A percentile compares a stretch with the other conserved stretches of the same genome.
Conservation (phyloP, 1,284 basidiomycete genomes). For the Malassezia cuniculi region DNA sequence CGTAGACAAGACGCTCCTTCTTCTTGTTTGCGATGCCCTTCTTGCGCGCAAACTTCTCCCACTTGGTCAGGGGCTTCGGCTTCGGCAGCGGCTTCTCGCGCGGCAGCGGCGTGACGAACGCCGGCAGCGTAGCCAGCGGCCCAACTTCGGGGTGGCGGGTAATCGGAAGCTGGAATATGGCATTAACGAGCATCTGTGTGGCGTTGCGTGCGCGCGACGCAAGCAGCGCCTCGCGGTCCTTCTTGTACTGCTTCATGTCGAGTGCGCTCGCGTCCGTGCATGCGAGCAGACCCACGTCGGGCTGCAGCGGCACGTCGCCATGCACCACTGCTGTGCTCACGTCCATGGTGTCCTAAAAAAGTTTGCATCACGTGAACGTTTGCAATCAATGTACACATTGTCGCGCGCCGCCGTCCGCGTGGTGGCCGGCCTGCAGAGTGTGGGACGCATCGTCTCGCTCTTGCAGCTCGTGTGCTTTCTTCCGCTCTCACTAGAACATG, state of each 20-base stretch:
- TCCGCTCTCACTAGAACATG: constrained; percentile 40
- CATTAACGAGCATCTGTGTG: constrained; percentile 65
- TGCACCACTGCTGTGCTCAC: constrained; percentile 42
- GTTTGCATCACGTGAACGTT: neutral
- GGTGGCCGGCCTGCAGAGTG: constrained; percentile 3
- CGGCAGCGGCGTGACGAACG: constrained; percentile 58
- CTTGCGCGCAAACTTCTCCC: constrained; percentile 85
- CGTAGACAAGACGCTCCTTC: constrained; percentile 74
- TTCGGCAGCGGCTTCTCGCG: constrained; percentile 85
- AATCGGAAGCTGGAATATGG: constrained; percentile 72
- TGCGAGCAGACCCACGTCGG: constrained; percentile 70
- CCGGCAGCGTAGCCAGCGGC: constrained; percentile 67
- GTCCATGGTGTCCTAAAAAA: constrained; percentile 4
- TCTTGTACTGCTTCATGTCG: constrained; percentile 61
- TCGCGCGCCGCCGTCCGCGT: neutral
- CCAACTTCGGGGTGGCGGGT: constrained; percentile 60
- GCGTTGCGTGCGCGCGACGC: constrained; percentile 70
- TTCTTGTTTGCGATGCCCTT: constrained; percentile 73
- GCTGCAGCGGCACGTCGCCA: constrained; percentile 65
- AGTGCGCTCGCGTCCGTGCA: constrained; percentile 78
- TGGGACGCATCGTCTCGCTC: constrained; percentile 11
- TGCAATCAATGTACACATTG: no score
- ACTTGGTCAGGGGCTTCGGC: constrained; percentile 82
- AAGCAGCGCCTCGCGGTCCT: constrained; percentile 65
- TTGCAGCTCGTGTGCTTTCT: constrained; percentile 42